Percentiles rank a stretch among this genome's conserved stretches.
phyloP scores from a whole-genome alignment of 176 grass and related monocot species.

The Metroxylon sagu region DNA sequence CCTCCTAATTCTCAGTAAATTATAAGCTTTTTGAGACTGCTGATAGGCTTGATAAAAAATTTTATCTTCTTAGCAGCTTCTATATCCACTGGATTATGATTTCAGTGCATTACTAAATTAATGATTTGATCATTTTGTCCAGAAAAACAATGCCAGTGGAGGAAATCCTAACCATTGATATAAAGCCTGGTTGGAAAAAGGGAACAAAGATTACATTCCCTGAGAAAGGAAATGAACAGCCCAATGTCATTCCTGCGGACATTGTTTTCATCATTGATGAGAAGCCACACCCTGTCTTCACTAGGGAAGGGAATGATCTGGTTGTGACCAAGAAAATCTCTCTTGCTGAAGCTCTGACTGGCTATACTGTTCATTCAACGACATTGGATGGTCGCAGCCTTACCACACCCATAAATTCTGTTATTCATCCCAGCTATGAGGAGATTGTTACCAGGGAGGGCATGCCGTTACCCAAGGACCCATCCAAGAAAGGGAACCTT shows the following conservation, averaged over 20 bases:
- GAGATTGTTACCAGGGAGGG: slow-evolving; percentile 68
- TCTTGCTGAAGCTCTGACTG: slow-evolving; percentile 55
- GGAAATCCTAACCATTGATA: slow-evolving; percentile 83
- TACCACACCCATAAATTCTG: slow-evolving; percentile 41
- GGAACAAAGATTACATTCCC: slow-evolving; percentile 97
- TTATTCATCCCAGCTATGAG: slow-evolving; percentile 68
- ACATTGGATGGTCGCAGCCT: slow-evolving; percentile 72
- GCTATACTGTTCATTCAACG: slow-evolving; percentile 44
- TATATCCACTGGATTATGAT: too few relatives aligned
- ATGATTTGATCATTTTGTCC: background rate
- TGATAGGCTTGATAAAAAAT: too few relatives aligned
- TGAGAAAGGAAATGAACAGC: slow-evolving; percentile 82
- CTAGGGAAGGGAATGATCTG: slow-evolving; percentile 83
- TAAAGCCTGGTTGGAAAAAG: slow-evolving; percentile 98
- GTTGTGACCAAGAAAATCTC: slow-evolving; percentile 62
- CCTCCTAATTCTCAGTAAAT: too few relatives aligned
- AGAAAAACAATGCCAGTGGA: slow-evolving; percentile 66
- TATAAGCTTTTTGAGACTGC: too few relatives aligned
- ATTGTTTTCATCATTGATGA: slow-evolving; percentile 88
- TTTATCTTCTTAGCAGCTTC: too few relatives aligned
- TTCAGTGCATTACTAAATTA: too few relatives aligned
- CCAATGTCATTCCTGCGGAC: slow-evolving; percentile 49
- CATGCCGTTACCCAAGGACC: slow-evolving; percentile 85
- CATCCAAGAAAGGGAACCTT: slow-evolving; percentile 72
- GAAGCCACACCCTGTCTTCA: slow-evolving; percentile 87